These are phyloP conservation scores for Yamadazyma tumulicola DNA, from an alignment of 805 yeast genomes.

Conservation along the genomic window DNA sequence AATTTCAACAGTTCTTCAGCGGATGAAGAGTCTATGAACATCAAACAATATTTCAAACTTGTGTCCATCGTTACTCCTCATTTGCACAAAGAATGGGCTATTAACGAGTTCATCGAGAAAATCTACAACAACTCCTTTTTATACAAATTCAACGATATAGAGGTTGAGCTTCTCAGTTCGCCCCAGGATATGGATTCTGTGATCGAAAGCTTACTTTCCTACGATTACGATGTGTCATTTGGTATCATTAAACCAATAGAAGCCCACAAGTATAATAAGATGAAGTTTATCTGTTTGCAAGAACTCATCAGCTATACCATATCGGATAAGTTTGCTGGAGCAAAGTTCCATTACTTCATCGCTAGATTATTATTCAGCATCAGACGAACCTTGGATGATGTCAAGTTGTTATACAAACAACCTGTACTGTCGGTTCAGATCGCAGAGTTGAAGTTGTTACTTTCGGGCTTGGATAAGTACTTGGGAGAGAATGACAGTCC, in stretches of 20 bases:
- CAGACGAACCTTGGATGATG: conserved; percentile 62
- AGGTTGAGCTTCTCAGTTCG: conserved; percentile 21
- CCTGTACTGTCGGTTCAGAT: conserved; percentile 70
- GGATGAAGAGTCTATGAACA: conserved; percentile 41
- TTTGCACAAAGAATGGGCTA: conserved; percentile 16
- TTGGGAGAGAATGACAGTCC: not conserved
- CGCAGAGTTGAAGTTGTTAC: conserved; percentile 50
- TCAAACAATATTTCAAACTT: conserved; percentile 30
- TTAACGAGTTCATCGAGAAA: conserved; percentile 43
- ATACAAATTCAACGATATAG: conserved; percentile 57
- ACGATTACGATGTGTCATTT: conserved; percentile 47
- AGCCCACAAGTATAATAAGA: conserved; percentile 39
- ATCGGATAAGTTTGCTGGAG: conserved; percentile 7
- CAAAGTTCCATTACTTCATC: conserved; percentile 38
- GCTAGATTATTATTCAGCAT: conserved; percentile 60
- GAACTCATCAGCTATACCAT: conserved; percentile 43
- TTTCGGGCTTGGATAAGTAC: conserved; percentile 17
- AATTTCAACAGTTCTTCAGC: conserved; percentile 35
- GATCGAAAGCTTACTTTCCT: conserved; percentile 32
- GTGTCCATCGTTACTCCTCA: conserved; percentile 8
- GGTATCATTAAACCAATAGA: conserved; percentile 59
- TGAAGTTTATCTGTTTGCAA: conserved; percentile 55
- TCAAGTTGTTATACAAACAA: conserved; percentile 49
- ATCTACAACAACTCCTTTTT: conserved; percentile 60
- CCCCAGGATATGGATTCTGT: conserved; percentile 27